Conservation (phyloP, 2,329 filamentous ascomycete genomes). For the Fusarium neocosmosporiellum region DNA sequence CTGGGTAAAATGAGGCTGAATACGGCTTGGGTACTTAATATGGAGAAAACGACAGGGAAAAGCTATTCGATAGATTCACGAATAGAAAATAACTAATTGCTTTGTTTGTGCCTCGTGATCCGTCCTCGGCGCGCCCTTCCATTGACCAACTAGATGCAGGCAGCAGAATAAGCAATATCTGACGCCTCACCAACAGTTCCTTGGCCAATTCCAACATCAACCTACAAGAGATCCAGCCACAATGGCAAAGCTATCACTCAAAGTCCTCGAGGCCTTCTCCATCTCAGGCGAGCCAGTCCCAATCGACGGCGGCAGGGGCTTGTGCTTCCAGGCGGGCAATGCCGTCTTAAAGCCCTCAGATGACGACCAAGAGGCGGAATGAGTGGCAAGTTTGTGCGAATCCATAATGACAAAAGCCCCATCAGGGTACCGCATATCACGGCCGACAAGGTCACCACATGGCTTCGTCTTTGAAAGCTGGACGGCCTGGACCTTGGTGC, state of each 20-base stretch:
- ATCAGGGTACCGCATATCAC: neutral
- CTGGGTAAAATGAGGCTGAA: constrained; percentile 9
- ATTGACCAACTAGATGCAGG: neutral
- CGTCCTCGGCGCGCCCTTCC: neutral
- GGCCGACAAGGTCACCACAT: neutral
- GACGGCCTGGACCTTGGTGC: constrained; percentile 6
- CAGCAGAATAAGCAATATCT: neutral
- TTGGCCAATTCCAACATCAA: neutral
- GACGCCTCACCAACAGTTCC: neutral
- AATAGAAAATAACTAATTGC: neutral
- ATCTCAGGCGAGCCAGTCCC: neutral
- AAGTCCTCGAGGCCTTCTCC: neutral
- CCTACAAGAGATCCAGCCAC: neutral
- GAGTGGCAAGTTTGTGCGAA: neutral
- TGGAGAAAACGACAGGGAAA: neutral
- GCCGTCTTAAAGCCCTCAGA: constrained; percentile 4
- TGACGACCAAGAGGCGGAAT: constrained; percentile 5
- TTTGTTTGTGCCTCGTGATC: neutral
- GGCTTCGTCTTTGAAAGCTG: constrained; percentile 2
- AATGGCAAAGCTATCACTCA: neutral
- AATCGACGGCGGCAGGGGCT: neutral
- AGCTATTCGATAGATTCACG: neutral
- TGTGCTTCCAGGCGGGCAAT: constrained; percentile 4
- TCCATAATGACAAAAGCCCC: neutral
- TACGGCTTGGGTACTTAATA: neutral